phyloP scores from a whole-genome alignment of 495 filamentous ascomycete species.

The Podospora anserina region DNA sequence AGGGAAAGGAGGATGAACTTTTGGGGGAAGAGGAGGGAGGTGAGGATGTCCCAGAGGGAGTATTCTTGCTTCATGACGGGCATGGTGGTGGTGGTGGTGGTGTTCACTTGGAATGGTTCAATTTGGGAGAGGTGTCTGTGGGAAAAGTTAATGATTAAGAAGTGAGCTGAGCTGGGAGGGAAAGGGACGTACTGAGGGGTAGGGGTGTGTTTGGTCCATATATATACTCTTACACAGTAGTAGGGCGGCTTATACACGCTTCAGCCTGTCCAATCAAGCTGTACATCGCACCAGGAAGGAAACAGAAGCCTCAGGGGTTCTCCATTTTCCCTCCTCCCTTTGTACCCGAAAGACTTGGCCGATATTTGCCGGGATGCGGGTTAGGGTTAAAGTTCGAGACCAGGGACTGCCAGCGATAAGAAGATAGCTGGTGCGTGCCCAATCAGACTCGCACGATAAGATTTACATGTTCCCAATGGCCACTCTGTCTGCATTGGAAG shows the following conservation, averaged over 20 bases:
- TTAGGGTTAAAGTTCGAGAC: not conserved
- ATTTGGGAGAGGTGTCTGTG: not conserved
- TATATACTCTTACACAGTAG: not conserved
- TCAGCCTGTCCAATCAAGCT: not conserved
- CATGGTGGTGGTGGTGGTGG: not conserved
- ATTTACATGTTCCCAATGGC: not conserved
- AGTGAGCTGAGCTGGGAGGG: not conserved
- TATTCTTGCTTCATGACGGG: not conserved
- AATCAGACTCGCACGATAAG: constrained; percentile 7
- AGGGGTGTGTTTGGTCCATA: not conserved
- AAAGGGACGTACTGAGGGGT: not conserved
- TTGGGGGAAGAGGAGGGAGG: constrained; percentile 37
- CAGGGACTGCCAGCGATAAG: not conserved
- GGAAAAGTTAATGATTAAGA: not conserved
- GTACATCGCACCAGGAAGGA: not conserved
- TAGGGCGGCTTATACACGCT: not conserved
- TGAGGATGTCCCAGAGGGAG: constrained; percentile 12
- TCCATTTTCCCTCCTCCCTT: not conserved
- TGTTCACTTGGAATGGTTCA: not conserved
- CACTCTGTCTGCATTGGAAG: constrained; percentile 34
- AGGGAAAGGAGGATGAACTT: constrained; percentile 38
- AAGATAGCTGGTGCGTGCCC: constrained; percentile 1
- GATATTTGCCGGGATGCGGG: not conserved
- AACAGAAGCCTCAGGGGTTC: not conserved
- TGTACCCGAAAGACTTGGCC: not conserved